Base-by-base conservation (phyloP, 805 yeast species). In the Candida hungchunana region DNA sequence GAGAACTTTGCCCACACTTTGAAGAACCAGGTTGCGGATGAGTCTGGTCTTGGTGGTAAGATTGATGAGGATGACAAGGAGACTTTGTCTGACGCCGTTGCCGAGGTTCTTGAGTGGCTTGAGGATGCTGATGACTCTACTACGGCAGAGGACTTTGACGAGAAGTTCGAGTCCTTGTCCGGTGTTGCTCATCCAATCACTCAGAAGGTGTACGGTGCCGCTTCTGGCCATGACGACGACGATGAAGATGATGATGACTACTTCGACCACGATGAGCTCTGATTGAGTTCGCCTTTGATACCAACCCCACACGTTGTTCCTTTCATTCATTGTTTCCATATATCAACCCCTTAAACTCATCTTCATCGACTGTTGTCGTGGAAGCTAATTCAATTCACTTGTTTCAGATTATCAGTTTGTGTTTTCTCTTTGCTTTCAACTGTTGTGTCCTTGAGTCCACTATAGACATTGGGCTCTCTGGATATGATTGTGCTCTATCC, bases 11-110 rank as follows among this genome's bases (percentile, higher is more conserved):
- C 94, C 43, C 85, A 82, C 61, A 73, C 79, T 24, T 72, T 89
- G 60, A 82, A 79, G 71, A 82, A 78, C 66, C 82, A 85, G 56
- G 69, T 80, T 44, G 40, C 58, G 32, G 60, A 63, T 40, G 80
- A 74, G 47, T 61, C 63, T 47, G 78, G 79, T 34, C 73, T 85
- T 48, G 94, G 88, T 36, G 73, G 80, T 48, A 82, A 85, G 69
- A 67, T 93, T 53, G 85, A 77, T 37, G 95, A 82, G 55, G 96
- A 87, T 40, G 97, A 90, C 65, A 84, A 83, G 70, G 95, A 87
- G 69, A 73, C 90, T 50, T 69, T 90, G 53, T 66, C 73, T 48
- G 97, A 89, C 55, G 96, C 96, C 37, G 68, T 87, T 53, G 77
- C 79, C 60, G 98, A 93, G 62, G 77, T 86, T 31, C 66, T 82